phyloP scores from a whole-genome alignment of 2,329 filamentous ascomycete species.

The Corynespora cassiicola region DNA sequence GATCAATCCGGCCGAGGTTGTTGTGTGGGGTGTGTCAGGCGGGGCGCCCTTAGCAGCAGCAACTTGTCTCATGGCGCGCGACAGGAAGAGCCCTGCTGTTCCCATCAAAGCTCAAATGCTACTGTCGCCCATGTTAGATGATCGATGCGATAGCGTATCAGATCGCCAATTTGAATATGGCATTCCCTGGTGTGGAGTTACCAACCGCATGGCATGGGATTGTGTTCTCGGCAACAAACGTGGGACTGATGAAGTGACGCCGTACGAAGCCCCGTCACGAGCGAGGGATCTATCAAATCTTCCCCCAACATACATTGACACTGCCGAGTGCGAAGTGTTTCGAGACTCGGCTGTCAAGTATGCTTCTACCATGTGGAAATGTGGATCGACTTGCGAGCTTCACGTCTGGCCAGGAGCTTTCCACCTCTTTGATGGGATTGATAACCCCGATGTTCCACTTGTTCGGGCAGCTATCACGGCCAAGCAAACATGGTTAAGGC shows the following conservation, averaged over 20 bases:
- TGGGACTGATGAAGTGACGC: conserved; percentile 13
- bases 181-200: conserved; percentile 11
- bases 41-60: conserved; percentile 18
- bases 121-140: conserved; percentile 17
- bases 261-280: conserved; percentile 18
- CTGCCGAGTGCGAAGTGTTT: conserved; percentile 27
- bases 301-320: conserved; percentile 22
- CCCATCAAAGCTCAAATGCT: conserved; percentile 23
- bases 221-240: conserved; percentile 14
- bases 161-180: conserved; percentile 24
- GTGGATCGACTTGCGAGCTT: conserved; percentile 24
- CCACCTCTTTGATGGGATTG: conserved; percentile 19
- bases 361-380: conserved; percentile 21
- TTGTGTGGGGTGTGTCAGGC: conserved; percentile 17
- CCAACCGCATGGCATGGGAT: conserved; percentile 16
- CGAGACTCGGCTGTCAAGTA: conserved; percentile 21
- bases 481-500: conserved; percentile 11
- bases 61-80: conserved; percentile 20
- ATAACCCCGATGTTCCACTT: conserved; percentile 12
- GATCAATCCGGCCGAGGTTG: conserved; percentile 18
- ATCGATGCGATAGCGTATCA: conserved; percentile 19
- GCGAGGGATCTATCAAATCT: conserved; percentile 18
- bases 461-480: conserved; percentile 12
- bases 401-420: conserved; percentile 22
- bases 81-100: conserved; percentile 10